Evolutionary conservation across 306 rosid genomes (phyloP), one percentile per base, ranked within the genome.

Genomic region (Lupinus albus): DNA sequence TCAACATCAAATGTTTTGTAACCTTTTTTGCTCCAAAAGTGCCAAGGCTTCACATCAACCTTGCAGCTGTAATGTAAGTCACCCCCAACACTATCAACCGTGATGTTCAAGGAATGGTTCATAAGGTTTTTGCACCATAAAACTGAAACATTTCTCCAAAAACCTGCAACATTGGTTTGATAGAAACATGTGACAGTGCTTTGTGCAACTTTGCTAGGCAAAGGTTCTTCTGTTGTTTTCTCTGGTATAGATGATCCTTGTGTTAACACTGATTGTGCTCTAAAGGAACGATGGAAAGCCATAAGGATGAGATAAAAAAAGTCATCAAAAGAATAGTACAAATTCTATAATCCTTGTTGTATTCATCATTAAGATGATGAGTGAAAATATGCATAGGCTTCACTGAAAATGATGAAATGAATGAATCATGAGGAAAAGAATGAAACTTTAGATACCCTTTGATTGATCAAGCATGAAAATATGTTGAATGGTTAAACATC

Each of bases 21-120:
- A 2, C 99, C 97, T 72, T 88, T 94, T 60, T 88, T 94, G 89
- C 87, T 82, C 99, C 99, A 94, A 38, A 94, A 94, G 44, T 80
- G 81, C 99, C 99, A 94, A 0, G 99, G 95, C 71, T 94, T 94
- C 8, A 94, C 87, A 20, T 94, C 99, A 50, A 94, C 67, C 59
- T 85, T 94, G 83, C 96, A 90, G 1, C 50, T 74, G 79, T 76
- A 85, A 32, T 87, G 86, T 32, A 73, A 71, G 0, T 83, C 92
- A 0, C 95, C 92, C 0, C 69, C 88, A 54, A 82, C 48, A 28
- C 87, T 78, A n/a, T 90, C 88, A 4, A 90, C 61, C 30, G 88
- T 79, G 45, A 94, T 45, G 75, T 66, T 80, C 13, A 94, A 72
- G 38, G 91, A 78, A 36, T 94, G 90, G 82, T 86, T 86, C 90